phyloP scores from a whole-genome alignment of 345 rosid species.

The Salix koriyanagi region DNA sequence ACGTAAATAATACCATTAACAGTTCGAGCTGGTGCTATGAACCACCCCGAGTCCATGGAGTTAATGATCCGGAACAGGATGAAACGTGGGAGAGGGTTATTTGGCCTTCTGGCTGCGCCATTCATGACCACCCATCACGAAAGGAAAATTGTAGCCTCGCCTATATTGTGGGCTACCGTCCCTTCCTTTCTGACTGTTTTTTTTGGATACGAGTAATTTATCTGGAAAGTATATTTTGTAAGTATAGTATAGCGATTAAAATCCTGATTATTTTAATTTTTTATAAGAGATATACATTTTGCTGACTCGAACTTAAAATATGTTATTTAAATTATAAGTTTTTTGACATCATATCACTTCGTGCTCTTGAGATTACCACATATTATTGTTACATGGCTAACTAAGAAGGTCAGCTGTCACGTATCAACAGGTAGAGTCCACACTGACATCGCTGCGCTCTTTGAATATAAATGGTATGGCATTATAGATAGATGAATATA shows the following conservation, averaged over 20 bases:
- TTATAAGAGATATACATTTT: no score
- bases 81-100: background rate
- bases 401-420: background rate
- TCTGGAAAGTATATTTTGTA: no score
- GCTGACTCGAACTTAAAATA: rapidly evolving
- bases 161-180: background rate
- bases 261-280: no score
- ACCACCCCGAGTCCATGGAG: background rate
- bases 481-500: background rate
- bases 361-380: no score
- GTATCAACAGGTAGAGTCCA: background rate
- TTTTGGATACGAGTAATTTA: no score
- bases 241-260: no score
- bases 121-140: background rate
- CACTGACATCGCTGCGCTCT: background rate
- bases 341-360: no score
- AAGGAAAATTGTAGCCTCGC: background rate
- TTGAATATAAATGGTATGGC: background rate
- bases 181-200: background rate
- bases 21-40: background rate
- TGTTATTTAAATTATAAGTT: no score
- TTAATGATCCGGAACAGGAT: background rate
- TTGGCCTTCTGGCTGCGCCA: background rate
- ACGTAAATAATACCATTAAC: no score
- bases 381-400: background rate